Percentiles rank a stretch among this genome's conserved stretches.
Conservation (phyloP, 179 eudicot species). For the Silene coronaria region DNA sequence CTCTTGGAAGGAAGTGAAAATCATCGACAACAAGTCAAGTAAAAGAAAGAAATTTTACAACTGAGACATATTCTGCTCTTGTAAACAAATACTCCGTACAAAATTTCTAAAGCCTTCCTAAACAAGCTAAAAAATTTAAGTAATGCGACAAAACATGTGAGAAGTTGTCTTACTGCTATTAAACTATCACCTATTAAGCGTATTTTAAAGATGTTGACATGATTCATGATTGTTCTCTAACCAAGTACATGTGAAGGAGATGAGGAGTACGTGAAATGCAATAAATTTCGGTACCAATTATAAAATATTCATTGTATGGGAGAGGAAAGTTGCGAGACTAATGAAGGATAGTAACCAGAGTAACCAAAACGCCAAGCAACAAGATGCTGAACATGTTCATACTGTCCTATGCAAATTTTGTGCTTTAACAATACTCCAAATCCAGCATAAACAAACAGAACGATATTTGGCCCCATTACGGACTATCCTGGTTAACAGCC, state of each 20-base stretch:
- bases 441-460: not conserved
- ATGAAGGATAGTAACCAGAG: not conserved
- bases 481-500: slow-evolving; percentile 3
- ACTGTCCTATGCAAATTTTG: slow-evolving; percentile 9
- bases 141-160: too few relatives aligned
- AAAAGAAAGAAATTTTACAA: not conserved
- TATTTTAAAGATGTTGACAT: not conserved
- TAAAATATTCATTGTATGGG: not conserved
- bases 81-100: not conserved
- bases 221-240: slow-evolving; percentile 6
- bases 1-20: not conserved
- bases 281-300: slow-evolving; percentile 2
- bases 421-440: not conserved
- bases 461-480: slow-evolving; percentile 8
- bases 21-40: not conserved
- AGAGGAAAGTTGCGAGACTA: not conserved
- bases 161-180: not conserved
- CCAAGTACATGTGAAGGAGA: not conserved
- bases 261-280: slow-evolving; percentile 10
- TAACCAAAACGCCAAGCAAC: slow-evolving; percentile 9
- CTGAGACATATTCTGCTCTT: not conserved
- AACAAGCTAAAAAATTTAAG: too few relatives aligned
- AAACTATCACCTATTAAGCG: not conserved
- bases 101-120: too few relatives aligned
- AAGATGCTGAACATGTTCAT: slow-evolving; percentile 15